Percentiles rank a stretch among this genome's conserved stretches.
Conservation (phyloP, 352 stramenopile genomes). For the Phytophthora hybrid region DNA sequence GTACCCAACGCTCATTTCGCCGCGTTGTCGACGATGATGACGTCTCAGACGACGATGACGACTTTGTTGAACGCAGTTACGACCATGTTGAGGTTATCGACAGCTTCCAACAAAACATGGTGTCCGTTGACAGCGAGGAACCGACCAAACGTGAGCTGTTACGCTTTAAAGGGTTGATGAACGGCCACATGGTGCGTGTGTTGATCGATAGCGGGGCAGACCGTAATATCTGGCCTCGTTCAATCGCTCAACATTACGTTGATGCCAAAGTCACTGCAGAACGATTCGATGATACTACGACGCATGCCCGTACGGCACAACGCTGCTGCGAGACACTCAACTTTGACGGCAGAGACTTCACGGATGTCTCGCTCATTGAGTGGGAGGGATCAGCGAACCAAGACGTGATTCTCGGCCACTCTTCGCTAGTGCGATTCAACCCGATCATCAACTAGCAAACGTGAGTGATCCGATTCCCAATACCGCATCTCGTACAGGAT, state of each 20-base stretch:
- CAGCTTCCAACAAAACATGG: too few species aligned
- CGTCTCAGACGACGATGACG: not conserved
- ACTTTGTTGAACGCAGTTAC: too few species aligned
- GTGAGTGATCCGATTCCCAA: not conserved
- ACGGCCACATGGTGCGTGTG: not conserved
- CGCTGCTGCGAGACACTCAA: not conserved
- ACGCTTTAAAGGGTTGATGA: not conserved
- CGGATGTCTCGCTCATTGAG: not conserved
- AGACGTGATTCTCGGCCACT: not conserved
- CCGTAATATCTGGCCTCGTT: slow-evolving; percentile 1
- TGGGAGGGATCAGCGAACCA: slow-evolving; percentile 2
- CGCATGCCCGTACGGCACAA: not conserved
- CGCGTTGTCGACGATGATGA: not conserved
- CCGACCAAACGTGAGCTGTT: not conserved
- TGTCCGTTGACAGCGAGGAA: not conserved
- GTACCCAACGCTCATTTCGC: not conserved
- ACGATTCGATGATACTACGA: slow-evolving; percentile 3
- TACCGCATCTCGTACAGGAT: not conserved
- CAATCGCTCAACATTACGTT: not conserved
- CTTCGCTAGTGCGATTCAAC: slow-evolving; percentile 1
- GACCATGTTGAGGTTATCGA: too few species aligned
- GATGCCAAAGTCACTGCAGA: slow-evolving; percentile 8
- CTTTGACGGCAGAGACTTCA: not conserved
- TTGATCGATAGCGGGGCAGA: not conserved
- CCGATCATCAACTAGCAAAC: slow-evolving; percentile 5